phyloP scores from a whole-genome alignment of 148 eudicot genomes.

The Heliosperma pusillum region DNA sequence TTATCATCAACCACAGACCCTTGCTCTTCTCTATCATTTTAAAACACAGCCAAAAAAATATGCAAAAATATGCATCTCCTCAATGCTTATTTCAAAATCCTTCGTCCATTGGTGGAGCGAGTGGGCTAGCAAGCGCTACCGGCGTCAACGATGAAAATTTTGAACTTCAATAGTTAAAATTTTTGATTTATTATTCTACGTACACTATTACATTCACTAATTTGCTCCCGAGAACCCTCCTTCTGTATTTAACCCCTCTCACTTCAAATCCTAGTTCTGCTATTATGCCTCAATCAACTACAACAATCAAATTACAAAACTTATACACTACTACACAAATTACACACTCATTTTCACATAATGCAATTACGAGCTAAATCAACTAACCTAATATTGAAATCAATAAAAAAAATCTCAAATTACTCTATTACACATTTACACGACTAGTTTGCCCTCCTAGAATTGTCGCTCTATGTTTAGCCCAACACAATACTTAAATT shows the following conservation, averaged over 20 bases:
- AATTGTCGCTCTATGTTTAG: too few relatives aligned
- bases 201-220: neutral
- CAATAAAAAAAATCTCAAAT: neutral
- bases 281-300: neutral
- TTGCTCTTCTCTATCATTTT: neutral
- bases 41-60: too few relatives aligned
- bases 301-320: neutral
- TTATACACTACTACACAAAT: neutral
- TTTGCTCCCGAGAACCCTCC: neutral
- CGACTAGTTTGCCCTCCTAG: too few relatives aligned
- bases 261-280: neutral
- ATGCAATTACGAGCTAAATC: neutral
- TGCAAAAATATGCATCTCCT: too few relatives aligned
- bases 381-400: neutral
- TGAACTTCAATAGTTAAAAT: neutral
- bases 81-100: too few relatives aligned
- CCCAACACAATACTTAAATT: too few relatives aligned
- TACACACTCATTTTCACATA: neutral
- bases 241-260: neutral
- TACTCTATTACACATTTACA: too few relatives aligned
- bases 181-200: neutral
- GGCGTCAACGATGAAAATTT: neutral
- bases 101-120: neutral
- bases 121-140: neutral
- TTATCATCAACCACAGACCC: neutral